These are phyloP conservation scores for Pinus albicaulis DNA, from an alignment of 75 land plant species.

Conservation along the genomic window DNA sequence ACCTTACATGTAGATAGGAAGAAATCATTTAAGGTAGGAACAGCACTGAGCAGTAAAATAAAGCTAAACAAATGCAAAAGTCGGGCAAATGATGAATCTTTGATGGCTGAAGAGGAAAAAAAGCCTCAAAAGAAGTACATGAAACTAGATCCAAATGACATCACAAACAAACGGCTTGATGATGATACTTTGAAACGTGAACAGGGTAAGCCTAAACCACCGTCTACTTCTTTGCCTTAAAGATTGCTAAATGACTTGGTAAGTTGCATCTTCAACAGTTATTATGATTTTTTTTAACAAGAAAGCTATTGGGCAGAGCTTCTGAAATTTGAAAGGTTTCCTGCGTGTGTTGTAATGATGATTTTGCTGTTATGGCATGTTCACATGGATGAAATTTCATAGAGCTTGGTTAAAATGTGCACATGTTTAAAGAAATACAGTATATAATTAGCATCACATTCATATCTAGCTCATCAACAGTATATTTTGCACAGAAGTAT, in stretches of 20 bases:
- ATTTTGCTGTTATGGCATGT: not conserved
- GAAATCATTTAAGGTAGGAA: not conserved
- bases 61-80: not conserved
- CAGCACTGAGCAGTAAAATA: not conserved
- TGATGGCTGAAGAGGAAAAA: not conserved
- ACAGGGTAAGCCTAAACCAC: conserved; percentile 13
- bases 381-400: not conserved
- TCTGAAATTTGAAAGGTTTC: conserved; percentile 10
- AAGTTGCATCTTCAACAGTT: not conserved
- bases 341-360: not conserved
- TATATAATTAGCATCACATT: not conserved
- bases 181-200: conserved; percentile 21
- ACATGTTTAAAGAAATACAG: not conserved
- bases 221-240: not conserved
- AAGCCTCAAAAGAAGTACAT: conserved; percentile 44
- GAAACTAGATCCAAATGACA: conserved; percentile 61
- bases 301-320: not conserved
- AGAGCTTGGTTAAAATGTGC: not conserved
- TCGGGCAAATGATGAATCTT: not conserved
- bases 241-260: not conserved
- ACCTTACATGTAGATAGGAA: not conserved
- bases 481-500: too few relatives aligned
- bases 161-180: conserved; percentile 68
- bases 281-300: not conserved
- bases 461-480: not conserved